Evolutionary conservation across 345 rosid species (phyloP), one percentile per base, ranked within the genome.

Genomic region (Aethionema arabicum): DNA sequence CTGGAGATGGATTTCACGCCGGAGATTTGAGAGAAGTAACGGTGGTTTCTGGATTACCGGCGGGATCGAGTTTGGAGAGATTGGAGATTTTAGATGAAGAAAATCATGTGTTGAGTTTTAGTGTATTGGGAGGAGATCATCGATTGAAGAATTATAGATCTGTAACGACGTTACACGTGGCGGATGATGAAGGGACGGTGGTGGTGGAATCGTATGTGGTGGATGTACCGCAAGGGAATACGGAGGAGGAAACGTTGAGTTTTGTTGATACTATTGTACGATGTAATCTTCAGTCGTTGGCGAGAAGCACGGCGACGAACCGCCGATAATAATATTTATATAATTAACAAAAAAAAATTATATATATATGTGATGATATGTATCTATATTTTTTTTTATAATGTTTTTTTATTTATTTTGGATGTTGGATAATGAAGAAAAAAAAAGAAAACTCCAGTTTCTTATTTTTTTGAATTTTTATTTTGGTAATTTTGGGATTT

Each of bases 61-160:
- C 96, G 0, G 85, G 45, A 2, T 77, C 78, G 43, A 88, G 96
- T 78, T 84, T 75, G 6, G 98, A 91, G 76, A 74, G 95, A 37
- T 79, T 91, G 0, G 98, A 91, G 79, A 82, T 91, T 65, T 84
- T 88, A 4, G 98, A 91, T 49, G 96, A 91, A 41, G 95, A 86
- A 47, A 77, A 60, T 13, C 90, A 82, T 43, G 88, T 91, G 8
- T 33, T 91, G 45, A 88, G 98, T 70, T 88, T 91, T 64, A 84
- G 95, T 58, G 79, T 88, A 21, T 79, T 88, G 44, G 98, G 96
- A 10, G 98, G 98, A n/a, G 95, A 81, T 15, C 98, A 91, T 58
- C 74, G 98, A 61, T 78, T 91, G 3, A 60, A 44, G 3, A 88
- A 88, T 57, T 91, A 91, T 75, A 67, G 83, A 47, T 88, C 96